These are phyloP conservation scores for Poa pratensis DNA, from an alignment of 176 grass and related monocot genomes.

Conservation along the genomic window DNA sequence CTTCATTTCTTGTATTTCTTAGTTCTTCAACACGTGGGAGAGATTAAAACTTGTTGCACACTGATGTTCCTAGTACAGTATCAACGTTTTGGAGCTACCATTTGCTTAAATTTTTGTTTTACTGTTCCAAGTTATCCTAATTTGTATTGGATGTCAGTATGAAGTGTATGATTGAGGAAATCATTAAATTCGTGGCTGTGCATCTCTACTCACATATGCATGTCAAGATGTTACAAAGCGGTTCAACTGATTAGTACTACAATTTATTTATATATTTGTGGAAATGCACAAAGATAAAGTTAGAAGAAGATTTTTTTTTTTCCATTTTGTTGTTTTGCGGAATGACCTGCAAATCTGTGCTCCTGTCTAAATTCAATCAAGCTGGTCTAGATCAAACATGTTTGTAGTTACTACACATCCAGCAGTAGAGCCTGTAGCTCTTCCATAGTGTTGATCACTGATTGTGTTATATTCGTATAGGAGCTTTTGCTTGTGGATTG, in stretches of 20 bases:
- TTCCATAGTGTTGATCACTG: neutral
- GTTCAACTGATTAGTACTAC: neutral
- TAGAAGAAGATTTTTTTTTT: neutral
- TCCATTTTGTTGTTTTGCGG: neutral
- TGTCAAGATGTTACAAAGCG: neutral
- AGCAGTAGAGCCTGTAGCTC: neutral
- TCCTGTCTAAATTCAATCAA: neutral
- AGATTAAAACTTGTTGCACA: neutral
- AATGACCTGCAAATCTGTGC: neutral
- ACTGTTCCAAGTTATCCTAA: neutral
- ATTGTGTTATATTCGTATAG: neutral
- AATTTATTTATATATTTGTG: neutral
- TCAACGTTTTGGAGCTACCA: neutral
- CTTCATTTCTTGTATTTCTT: conserved; percentile 17
- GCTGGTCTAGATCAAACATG: neutral
- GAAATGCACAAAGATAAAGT: neutral
- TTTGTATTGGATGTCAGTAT: neutral
- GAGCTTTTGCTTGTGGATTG: neutral
- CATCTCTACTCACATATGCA: conserved; percentile 2
- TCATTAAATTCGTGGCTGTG: neutral
- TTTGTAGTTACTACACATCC: neutral
- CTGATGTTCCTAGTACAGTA: neutral
- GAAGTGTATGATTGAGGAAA: neutral
- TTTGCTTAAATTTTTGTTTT: conserved; percentile 22
- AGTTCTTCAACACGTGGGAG: neutral